Base-by-base conservation (phyloP, 352 stramenopile species). In the Pythium dissimile region DNA sequence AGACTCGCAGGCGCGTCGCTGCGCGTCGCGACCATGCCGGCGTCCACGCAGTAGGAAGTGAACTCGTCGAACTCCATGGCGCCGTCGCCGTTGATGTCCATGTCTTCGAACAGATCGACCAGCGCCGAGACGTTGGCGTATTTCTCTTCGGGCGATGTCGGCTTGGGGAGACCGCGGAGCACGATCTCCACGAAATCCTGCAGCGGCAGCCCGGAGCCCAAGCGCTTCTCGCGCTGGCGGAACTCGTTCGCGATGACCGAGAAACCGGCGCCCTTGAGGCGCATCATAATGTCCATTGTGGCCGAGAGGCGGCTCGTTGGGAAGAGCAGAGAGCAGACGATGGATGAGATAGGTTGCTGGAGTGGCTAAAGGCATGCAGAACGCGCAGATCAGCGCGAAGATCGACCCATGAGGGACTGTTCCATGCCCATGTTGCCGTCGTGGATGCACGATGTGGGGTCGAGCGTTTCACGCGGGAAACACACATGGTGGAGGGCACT, bases 21-120 rank as follows among this genome's bases (percentile, higher is more conserved):
- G 32, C 84, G 65, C 16, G 77, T 89, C 8, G 84, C 80, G 31
- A 91, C 69, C 79, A 95, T 93, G 5, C 86, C 86, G 12, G 83
- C 84, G 49, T 93, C 86, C 11, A 94, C 83, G 56, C 86, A 95
- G 50, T 88, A 95, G 21, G 77, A 89, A 38, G 86, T 93, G 51
- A 94, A 92, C 62, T 95, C 86, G 23, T 89, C 81, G 49, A 92
- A 93, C 39, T 95, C 86, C 69, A 94, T 87, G 3, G 71, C 71
- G 6, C 84, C 83, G 34, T 95, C 86, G 24, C 86, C 86, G 42
- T 95, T 95, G 62, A 92, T 89, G 59, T 95, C 86, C 44, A 95
- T 95, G 56, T 88, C 77, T 26, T 94, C 79, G 31, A 95, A 95
- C 11, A 92, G 65, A 32, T 92, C 83, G 9, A 91, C 63, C 11